Evolutionary conservation across 257 asterid genomes (phyloP).

Genomic region (Solanum medicagineum): DNA sequence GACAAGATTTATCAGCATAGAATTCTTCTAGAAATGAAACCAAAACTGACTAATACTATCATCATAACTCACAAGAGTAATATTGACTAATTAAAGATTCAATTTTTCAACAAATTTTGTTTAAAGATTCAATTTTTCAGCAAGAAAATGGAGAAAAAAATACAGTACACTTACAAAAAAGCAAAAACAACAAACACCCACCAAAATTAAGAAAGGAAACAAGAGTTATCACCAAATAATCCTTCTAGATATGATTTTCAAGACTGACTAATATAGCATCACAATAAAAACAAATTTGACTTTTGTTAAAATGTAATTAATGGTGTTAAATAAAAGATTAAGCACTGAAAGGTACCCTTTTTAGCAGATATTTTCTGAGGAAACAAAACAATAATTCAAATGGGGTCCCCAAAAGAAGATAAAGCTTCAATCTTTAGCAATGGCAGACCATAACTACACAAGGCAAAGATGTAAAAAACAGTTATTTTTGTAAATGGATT

Average conservation of each 20-base stretch:
- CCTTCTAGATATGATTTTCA: background rate
- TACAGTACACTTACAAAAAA: background rate
- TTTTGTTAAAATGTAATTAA: background rate
- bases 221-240: background rate
- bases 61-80: background rate
- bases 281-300: background rate
- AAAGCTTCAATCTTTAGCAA: background rate
- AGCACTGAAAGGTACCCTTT: background rate
- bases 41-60: background rate
- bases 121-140: background rate
- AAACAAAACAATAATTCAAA: background rate
- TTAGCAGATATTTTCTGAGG: background rate
- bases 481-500: background rate
- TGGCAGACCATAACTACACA: background rate
- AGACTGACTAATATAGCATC: background rate
- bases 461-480: background rate
- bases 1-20: background rate
- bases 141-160: background rate
- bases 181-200: background rate
- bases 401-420: background rate
- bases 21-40: background rate
- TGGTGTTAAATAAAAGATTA: background rate
- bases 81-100: background rate
- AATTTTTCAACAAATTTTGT: background rate
- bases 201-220: background rate